Conservation (phyloP, 805 yeast species). For the Wickerhamomyces ciferrii region DNA sequence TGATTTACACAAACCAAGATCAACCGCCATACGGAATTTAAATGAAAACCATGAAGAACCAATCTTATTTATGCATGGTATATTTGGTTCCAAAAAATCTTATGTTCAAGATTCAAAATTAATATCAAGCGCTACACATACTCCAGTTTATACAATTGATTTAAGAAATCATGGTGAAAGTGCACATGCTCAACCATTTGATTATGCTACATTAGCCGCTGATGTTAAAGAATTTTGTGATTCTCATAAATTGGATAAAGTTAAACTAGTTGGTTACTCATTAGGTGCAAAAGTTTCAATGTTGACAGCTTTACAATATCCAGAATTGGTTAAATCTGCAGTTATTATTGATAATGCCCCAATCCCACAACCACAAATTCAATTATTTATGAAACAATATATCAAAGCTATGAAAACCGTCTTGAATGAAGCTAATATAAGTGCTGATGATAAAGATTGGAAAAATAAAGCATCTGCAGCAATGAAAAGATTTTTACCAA, state of each 20-base stretch:
- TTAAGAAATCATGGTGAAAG: slow-evolving; percentile 47
- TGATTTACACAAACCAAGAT: slow-evolving; percentile 22
- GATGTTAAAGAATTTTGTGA: slow-evolving; percentile 36
- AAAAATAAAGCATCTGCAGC: slow-evolving; percentile 91
- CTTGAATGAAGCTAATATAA: slow-evolving; percentile 51
- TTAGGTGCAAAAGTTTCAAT: slow-evolving; percentile 51
- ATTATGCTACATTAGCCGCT: slow-evolving; percentile 33
- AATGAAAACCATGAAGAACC: slow-evolving; percentile 24
- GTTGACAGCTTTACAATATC: slow-evolving; percentile 35
- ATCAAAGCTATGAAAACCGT: slow-evolving; percentile 65
- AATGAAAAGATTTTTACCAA: slow-evolving; percentile 92
- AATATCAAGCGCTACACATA: slow-evolving; percentile 26
- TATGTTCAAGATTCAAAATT: slow-evolving; percentile 33
- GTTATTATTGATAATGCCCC: slow-evolving; percentile 49
- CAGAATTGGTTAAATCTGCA: slow-evolving; percentile 33
- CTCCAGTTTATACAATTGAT: slow-evolving; percentile 38
- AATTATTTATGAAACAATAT: slow-evolving; percentile 27
- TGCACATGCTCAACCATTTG: slow-evolving; percentile 37
- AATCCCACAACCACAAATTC: slow-evolving; percentile 28
- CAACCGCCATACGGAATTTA: slow-evolving; percentile 16
- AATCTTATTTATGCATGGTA: slow-evolving; percentile 42
- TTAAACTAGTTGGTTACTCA: slow-evolving; percentile 39
- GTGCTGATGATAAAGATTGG: slow-evolving; percentile 23
- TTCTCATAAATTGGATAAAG: slow-evolving; percentile 22
- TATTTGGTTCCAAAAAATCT: slow-evolving; percentile 42